These are phyloP conservation scores for Passiflora organensis DNA, from an alignment of 345 rosid genomes.

Conservation along the genomic window DNA sequence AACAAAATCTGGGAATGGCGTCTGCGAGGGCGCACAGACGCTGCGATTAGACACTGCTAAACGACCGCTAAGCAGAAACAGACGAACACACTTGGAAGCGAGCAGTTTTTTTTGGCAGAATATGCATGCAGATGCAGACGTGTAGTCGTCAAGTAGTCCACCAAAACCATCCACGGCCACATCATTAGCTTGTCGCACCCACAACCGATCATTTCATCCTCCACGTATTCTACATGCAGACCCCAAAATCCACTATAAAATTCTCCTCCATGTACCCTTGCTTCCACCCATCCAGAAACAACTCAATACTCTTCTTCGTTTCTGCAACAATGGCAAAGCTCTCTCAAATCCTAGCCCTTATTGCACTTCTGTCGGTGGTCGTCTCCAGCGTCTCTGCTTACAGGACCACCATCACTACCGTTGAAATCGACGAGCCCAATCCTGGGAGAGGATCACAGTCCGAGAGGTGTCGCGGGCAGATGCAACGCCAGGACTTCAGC, in stretches of 20 bases:
- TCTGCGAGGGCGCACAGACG: no score
- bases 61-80: no score
- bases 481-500: not conserved
- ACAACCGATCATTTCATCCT: not conserved
- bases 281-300: not conserved
- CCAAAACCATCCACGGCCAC: not conserved
- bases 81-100: no score
- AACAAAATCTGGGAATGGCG: no score
- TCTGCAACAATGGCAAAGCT: not conserved
- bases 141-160: not conserved
- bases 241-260: not conserved
- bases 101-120: not conserved
- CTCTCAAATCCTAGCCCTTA: not conserved
- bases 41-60: no score
- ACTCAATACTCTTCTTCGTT: not conserved
- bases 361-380: not conserved
- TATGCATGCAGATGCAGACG: slow-evolving; percentile 4
- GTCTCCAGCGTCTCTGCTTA: not conserved
- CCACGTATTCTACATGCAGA: slow-evolving; percentile 3
- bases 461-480: not conserved
- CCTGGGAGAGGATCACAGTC: not conserved
- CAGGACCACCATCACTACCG: not conserved
- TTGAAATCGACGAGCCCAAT: not conserved
- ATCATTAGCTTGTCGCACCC: not conserved
- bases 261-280: not conserved